Percentiles rank a stretch among this genome's conserved stretches.
Conservation (phyloP, 2,329 filamentous ascomycete species). For the Penicillium hordei region DNA sequence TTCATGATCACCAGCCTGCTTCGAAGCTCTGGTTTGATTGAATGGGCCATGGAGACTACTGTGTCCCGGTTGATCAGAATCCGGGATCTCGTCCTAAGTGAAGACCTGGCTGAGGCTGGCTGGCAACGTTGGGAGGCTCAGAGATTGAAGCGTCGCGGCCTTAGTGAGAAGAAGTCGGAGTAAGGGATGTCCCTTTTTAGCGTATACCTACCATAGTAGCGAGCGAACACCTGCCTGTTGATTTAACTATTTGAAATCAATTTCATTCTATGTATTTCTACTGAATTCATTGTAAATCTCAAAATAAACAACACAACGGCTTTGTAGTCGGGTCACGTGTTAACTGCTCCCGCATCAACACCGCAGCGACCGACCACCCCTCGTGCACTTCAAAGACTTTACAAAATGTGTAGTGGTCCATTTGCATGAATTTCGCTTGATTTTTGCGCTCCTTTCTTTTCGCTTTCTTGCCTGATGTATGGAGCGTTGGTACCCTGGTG, state of each 20-base stretch:
- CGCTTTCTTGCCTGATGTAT: conserved; percentile 7
- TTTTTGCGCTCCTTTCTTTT: background rate
- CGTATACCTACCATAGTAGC: conserved; percentile 1
- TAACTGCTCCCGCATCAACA: conserved; percentile 2
- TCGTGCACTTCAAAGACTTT: background rate
- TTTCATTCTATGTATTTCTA: background rate
- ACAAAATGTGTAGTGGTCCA: background rate
- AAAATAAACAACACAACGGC: background rate
- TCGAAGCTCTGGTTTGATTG: conserved; percentile 67
- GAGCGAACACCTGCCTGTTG: background rate
- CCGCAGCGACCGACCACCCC: background rate
- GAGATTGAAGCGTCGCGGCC: conserved; percentile 33
- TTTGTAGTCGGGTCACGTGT: background rate
- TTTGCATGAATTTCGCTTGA: background rate
- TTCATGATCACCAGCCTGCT: conserved; percentile 69
- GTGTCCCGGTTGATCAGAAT: conserved; percentile 67
- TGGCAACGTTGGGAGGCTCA: conserved; percentile 85
- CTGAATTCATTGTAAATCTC: background rate
- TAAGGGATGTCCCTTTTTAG: conserved; percentile 13
- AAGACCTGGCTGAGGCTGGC: conserved; percentile 85
- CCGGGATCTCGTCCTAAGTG: conserved; percentile 79
- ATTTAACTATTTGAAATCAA: background rate
- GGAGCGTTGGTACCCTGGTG: conserved; percentile 6
- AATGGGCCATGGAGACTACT: conserved; percentile 68
- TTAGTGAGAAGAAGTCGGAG: conserved; percentile 30